Conservation (phyloP, 2,329 filamentous ascomycete genomes). For the Neofusicoccum ribis region DNA sequence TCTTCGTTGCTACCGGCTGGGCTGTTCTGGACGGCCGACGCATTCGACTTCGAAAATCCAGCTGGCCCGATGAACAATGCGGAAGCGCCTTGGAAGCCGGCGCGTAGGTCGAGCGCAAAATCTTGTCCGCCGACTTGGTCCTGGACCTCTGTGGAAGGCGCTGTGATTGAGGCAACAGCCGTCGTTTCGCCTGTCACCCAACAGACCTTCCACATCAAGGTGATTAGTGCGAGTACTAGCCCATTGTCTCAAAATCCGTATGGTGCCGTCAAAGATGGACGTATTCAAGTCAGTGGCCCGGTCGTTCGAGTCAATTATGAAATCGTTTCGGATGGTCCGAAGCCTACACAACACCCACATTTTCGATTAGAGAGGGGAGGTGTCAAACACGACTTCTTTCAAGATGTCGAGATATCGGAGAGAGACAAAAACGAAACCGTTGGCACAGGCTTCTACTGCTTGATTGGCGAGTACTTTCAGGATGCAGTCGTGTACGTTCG, state of each 20-base stretch:
- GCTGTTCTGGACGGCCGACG: background rate
- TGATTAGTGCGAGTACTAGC: background rate
- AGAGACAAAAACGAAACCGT: background rate
- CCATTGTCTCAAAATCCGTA: background rate
- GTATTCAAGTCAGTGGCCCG: background rate
- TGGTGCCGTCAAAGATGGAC: background rate
- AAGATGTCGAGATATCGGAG: background rate
- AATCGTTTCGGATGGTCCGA: background rate
- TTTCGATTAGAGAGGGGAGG: background rate
- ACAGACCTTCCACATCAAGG: background rate
- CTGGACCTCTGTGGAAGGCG: slow-evolving; percentile 3
- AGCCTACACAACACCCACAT: background rate
- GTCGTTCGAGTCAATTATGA: background rate
- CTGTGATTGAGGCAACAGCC: background rate
- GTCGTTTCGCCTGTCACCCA: background rate
- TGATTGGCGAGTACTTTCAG: background rate
- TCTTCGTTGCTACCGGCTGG: background rate
- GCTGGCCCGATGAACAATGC: background rate
- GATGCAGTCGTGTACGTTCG: no score
- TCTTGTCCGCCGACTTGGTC: background rate
- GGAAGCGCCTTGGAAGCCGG: background rate
- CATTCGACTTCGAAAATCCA: background rate
- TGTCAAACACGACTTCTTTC: background rate
- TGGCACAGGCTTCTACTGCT: background rate
- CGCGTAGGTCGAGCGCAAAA: background rate